Base-by-base conservation (phyloP, 257 asterid species). In the Petunia axillaris region DNA sequence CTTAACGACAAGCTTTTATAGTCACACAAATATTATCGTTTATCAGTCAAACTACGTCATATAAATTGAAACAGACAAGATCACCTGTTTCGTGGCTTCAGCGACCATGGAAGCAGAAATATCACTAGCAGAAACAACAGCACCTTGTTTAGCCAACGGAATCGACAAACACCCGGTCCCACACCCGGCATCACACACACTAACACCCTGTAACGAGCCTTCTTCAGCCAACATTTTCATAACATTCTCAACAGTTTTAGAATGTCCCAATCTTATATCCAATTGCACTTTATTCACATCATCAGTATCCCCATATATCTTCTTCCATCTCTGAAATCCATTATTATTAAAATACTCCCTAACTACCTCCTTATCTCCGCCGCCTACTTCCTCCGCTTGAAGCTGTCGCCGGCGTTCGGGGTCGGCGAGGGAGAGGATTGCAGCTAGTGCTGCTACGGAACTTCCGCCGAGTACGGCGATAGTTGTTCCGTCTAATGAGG, bases 341-440 rank as follows among this genome's bases (percentile, higher is more conserved):
- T 94, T 93, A 52, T 91, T 93, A 81, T 95, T 95, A 84, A 95
- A 95, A 78, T 95, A 95, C 91, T 95, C 97, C 68, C 83, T 89
- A 44, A 95, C 98, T 25, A 95, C 98, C 81, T 94, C 96, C 92
- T 93, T 93, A 80, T 95, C 99, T 63, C 89, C 98, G 11, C 97
- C 99, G 57, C 97, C 98, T 2, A 95, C 96, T 88, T 93, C 95
- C 90, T 90, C 95, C 82, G 97, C 97, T 83, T 95, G 99, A 85
- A 90, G 78, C 46, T 90, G 90, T 82, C 98, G 84, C 75, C 99
- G 86, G 85, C 87, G 83, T 81, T 93, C 98, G 11, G 98, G 97
- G 85, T 95, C 97, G 53, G 97, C 41, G 52, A 93, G 81, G 52
- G 97, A 91, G 43, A 95, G 87, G 16, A 88, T 91, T 8, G 98